Percentiles rank a stretch among this genome's conserved stretches.
Evolutionary conservation across 2,329 filamentous ascomycete genomes (phyloP).

Genomic region (Mycocentrospora acerina): DNA sequence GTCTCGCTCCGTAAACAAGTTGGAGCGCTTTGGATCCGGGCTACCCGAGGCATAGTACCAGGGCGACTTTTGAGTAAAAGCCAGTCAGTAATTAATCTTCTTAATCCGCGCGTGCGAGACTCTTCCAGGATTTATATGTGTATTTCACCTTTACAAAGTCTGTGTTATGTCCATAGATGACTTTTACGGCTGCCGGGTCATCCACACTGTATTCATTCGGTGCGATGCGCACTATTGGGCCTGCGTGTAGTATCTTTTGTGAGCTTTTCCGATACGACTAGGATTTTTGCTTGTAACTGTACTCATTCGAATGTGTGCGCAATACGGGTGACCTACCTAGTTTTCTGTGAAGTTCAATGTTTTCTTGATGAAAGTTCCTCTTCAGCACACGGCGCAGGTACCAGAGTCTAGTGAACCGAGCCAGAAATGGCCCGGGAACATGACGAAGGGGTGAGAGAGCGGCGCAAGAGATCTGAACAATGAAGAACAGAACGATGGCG

Average conservation of each 20-base stretch:
- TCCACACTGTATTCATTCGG: background rate
- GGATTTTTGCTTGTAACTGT: too few species aligned
- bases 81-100: too few species aligned
- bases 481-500: too few species aligned
- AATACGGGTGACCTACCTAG: too few species aligned
- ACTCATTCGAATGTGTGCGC: too few species aligned
- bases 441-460: too few species aligned
- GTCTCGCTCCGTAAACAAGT: background rate
- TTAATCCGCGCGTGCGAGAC: too few species aligned
- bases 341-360: conserved; percentile 1
- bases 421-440: background rate
- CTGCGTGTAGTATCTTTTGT: too few species aligned
- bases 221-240: background rate
- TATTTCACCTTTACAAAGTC: background rate
- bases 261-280: too few species aligned
- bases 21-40: background rate
- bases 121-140: too few species aligned
- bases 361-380: conserved; percentile 1
- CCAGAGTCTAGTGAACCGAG: background rate
- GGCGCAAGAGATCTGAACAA: too few species aligned
- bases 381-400: background rate
- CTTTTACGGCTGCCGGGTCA: background rate
- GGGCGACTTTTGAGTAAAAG: too few species aligned
- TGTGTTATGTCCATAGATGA: background rate
- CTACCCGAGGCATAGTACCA: conserved; percentile 2